phyloP scores from a whole-genome alignment of 345 rosid genomes.

The Pugionium cornutum region DNA sequence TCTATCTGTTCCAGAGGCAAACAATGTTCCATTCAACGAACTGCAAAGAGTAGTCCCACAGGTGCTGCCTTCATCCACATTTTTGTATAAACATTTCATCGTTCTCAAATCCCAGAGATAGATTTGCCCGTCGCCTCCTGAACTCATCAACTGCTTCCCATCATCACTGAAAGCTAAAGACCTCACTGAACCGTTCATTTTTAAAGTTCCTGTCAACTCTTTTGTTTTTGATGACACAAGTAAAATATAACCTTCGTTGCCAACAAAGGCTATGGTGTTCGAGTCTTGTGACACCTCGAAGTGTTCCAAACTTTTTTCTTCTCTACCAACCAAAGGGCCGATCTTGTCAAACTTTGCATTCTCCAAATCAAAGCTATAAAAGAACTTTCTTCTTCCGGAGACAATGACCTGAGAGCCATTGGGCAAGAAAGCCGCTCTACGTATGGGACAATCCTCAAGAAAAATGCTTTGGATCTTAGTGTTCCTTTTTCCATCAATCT shows the following conservation, averaged over 20 bases:
- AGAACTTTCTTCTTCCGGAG: too few species aligned
- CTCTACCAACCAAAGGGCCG: too few species aligned
- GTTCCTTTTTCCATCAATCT: too few species aligned
- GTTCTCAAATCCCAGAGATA: constrained; percentile 93
- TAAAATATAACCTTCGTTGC: constrained; percentile 47
- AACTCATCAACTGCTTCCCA: constrained; percentile 54
- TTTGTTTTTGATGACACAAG: constrained; percentile 79
- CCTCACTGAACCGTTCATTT: too few species aligned
- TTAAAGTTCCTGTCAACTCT: constrained; percentile 76
- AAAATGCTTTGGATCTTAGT: constrained; percentile 51
- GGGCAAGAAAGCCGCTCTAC: constrained; percentile 77
- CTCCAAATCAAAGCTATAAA: too few species aligned
- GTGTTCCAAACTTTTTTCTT: too few species aligned
- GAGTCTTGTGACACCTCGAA: constrained; percentile 74
- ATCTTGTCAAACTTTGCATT: too few species aligned
- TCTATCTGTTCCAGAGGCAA: constrained; percentile 43
- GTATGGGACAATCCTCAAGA: constrained; percentile 80
- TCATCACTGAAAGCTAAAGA: too few species aligned
- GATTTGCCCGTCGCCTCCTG: constrained; percentile 88
- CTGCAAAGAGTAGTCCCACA: constrained; percentile 70
- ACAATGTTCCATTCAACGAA: constrained; percentile 47
- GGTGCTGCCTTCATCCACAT: constrained; percentile 85
- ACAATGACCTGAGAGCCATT: constrained; percentile 56
- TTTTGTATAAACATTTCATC: constrained; percentile 73
- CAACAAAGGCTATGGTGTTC: constrained; percentile 57